Evolutionary conservation across 1,139 yeast species (phyloP), one percentile per base, ranked within the genome.

Genomic region (Kodamaea suecica): DNA sequence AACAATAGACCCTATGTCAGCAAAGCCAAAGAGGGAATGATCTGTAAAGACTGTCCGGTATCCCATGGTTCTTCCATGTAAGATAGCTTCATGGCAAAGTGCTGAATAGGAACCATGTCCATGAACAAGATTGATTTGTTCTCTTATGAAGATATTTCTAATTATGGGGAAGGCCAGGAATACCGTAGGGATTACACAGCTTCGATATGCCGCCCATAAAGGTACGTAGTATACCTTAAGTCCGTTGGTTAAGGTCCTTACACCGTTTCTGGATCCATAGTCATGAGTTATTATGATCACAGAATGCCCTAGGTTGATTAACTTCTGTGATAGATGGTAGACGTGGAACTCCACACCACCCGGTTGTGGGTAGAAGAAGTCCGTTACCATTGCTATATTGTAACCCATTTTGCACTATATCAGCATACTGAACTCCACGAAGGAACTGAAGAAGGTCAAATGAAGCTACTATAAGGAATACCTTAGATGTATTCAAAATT

Each of bases 291-390:
- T 75, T 26, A 94, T 78, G 3, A 90, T 66, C n/a, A 94, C 98
- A 3, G 88, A 80, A 55, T 94, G 98, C 4, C 97, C 98, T 33
- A 83, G 62, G 21, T 78, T 79, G 13, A 88, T 84, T 40, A 92
- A 74, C 52, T 84, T 80, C 58, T 87, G 95, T 0, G 80, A 66
- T 27, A 70, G 50, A 56, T 92, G 97, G 58, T 86, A 88, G 16
- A 92, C 87, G 55, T 94, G 98, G 43, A 92, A 79, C 57, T 94
- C 99, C 3, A 94, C 94, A 6, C 99, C 99, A 2, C 99, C 99
- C 0, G 97, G 84, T 56, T 94, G 98, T 13, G 99, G 99, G 60
- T 84, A 94, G 76, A 92, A 94, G 69, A 88, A 94, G 61, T 94
- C 99, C 28, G 95, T 84, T 3, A 90, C 86, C 97, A 92, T 90